These are phyloP conservation scores for Chytriomyces sp. DNA, from an alignment of 192 early-diverging fungal species.

Conservation along the genomic window DNA sequence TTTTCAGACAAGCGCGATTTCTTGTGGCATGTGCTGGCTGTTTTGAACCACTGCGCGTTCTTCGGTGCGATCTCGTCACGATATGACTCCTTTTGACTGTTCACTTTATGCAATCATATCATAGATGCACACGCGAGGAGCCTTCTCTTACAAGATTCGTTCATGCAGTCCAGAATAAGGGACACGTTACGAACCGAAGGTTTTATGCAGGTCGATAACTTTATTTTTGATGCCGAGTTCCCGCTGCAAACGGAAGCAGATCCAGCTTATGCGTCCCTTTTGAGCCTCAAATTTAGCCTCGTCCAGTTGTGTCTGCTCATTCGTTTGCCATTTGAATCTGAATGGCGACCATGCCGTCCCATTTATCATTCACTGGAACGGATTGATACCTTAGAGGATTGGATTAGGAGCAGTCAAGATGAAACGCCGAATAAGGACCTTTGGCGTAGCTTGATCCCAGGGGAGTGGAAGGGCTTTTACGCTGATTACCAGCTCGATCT, in stretches of 20 bases:
- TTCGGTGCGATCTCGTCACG: not conserved
- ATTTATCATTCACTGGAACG: not conserved
- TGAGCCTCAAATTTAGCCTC: not conserved
- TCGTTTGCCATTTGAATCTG: not conserved
- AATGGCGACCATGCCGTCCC: not conserved
- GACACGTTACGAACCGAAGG: not conserved
- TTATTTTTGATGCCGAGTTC: not conserved
- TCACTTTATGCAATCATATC: not conserved
- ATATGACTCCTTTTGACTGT: not conserved
- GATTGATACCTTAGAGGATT: not conserved
- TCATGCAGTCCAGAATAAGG: not conserved
- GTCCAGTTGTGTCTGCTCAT: not conserved
- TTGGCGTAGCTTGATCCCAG: not conserved
- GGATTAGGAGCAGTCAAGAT: not conserved
- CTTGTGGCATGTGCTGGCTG: not conserved
- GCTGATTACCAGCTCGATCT: slow-evolving; percentile 18
- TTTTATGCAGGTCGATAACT: not conserved
- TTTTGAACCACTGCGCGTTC: not conserved
- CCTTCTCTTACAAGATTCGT: not conserved
- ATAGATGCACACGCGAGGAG: not conserved
- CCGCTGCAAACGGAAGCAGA: not conserved
- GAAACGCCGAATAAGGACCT: not conserved
- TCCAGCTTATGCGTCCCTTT: not conserved
- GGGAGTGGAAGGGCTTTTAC: slow-evolving; percentile 15
- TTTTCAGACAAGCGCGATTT: too few species aligned